Base-by-base conservation (phyloP, 192 early-diverging fungal species). In the Rhizoclosmatium sp. region DNA sequence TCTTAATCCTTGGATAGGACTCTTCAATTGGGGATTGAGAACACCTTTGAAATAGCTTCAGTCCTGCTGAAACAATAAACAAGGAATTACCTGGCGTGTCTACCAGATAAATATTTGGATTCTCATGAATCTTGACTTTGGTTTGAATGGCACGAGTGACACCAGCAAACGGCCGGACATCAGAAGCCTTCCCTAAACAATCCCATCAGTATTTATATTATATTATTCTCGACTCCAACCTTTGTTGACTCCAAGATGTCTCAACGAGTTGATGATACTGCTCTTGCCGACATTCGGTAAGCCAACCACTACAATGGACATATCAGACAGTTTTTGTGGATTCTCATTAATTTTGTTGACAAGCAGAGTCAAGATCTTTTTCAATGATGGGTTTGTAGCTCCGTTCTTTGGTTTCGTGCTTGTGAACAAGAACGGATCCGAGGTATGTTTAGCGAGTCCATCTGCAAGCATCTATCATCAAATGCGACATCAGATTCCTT, bases 221-320 rank as follows among this genome's bases (percentile, higher is more conserved):
- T 7, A 12, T 54, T 12, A 54, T 54, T 54, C 16, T 1, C 70
- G 39, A 39, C 21, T 12, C 42, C 67, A 68, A 78, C 90, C 91
- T 75, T 92, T 93, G 9, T 87, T 85, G 4, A 93, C 85, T 14
- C 96, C 95, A 12, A 94, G 79, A 56, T 92, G 82, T 42, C 97
- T 86, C 69, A 99, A 81, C 1, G 94, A 88, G 76, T 99, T 99
- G 72, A 97, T 95, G 61, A 99, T 73, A 39, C 95, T 93, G 1
- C 94, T 96, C 79, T 99, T 99, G 9, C 97, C 97, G 62, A 99
- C 97, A 85, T 99, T 99, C 3, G 97, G 97, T 89, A 97, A 92
- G 3, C 97, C 97, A 2, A 97, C 93, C 1, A 99, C 89, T 84
- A 99, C 93, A 21, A 96, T 85, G 3, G 88, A 90, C 2, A 89